Base-by-base conservation (phyloP, 2,329 filamentous ascomycete genomes). In the Emergomyces pasteurianus region DNA sequence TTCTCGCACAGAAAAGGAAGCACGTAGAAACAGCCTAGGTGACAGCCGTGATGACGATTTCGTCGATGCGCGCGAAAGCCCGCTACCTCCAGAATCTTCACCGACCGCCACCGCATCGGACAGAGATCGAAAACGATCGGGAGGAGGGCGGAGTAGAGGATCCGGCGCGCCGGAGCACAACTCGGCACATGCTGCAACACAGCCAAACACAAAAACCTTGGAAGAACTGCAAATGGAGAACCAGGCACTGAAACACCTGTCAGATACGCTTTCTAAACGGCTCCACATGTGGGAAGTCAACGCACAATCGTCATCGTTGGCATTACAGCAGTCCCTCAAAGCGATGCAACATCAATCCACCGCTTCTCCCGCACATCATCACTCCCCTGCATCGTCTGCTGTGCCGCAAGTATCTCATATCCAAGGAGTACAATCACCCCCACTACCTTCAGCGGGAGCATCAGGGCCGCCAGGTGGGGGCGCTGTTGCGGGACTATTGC, bases 221-320 rank as follows among this genome's bases (percentile, higher is more conserved):
- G 94, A 99, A 73, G 94, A 99, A 73, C 81, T 97, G 10, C 86
- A 88, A 64, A 83, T 92, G 56, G 90, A 97, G 71, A 99, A 97
- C 72, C 83, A 88, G 64, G 89, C 88, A 10, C 81, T 97, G 58
- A 92, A 94, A 68, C 84, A 88, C 61, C 86, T 91, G 67, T 84
- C 95, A 9, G 92, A 97, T 73, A 90, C 90, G 57, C 82, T 96
- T 42, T 89, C 88, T 64, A 89, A 88, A 67, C 85, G 92, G 0
- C 82, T 99, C n/a, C 89, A 94, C 68, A 88, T 91, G 64, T 99
- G 96, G 76, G 92, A 99, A 74, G 86, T 90, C 46, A 92, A 90
- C 67, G 90, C 91, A 0, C 94, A 97, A 74, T 90, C 87, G 64
- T 92, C 88, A 43, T 89, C 88, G 59, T 83, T 92, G 75, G 90